A percentile compares a stretch with the other conserved stretches of the same genome.
Evolutionary conservation across 768 basidiomycete species (phyloP).

Genomic region (Lactarius hengduanensis): DNA sequence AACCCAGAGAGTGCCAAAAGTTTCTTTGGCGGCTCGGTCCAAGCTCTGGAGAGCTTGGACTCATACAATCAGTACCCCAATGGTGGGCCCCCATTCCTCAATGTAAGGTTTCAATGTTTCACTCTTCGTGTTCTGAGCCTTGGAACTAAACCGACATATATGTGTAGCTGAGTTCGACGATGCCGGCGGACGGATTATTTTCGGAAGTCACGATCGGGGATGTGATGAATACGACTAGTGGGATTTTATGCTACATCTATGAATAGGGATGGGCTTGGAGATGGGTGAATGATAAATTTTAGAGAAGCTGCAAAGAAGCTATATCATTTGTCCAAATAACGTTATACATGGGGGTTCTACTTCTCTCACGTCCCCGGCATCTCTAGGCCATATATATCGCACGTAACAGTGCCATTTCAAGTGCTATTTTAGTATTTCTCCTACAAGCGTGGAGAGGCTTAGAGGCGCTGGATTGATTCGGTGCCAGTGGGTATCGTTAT

Average conservation of each 20-base stretch:
- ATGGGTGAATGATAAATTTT: not conserved
- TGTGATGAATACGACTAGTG: slow-evolving; percentile 36
- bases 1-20: slow-evolving; percentile 32
- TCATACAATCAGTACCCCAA: slow-evolving; percentile 33
- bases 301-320: not conserved
- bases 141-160: not conserved
- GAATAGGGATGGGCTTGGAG: slow-evolving; percentile 27
- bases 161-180: slow-evolving; percentile 32
- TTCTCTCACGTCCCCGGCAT: not conserved
- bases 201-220: slow-evolving; percentile 31
- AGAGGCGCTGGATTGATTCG: not conserved
- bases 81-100: slow-evolving; percentile 32
- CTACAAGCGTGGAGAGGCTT: no score
- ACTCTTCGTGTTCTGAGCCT: not conserved
- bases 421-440: not conserved
- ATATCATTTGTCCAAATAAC: not conserved
- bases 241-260: slow-evolving; percentile 39
- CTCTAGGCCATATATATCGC: not conserved
- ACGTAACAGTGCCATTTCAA: no score
- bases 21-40: slow-evolving; percentile 37
- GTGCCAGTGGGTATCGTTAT: not conserved
- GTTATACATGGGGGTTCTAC: not conserved
- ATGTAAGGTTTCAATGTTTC: slow-evolving; percentile 21
- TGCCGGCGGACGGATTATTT: slow-evolving; percentile 36
- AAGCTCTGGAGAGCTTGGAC: slow-evolving; percentile 30